Evolutionary conservation across 257 asterid species (phyloP).

Genomic region (Solanum corneliomulleri): DNA sequence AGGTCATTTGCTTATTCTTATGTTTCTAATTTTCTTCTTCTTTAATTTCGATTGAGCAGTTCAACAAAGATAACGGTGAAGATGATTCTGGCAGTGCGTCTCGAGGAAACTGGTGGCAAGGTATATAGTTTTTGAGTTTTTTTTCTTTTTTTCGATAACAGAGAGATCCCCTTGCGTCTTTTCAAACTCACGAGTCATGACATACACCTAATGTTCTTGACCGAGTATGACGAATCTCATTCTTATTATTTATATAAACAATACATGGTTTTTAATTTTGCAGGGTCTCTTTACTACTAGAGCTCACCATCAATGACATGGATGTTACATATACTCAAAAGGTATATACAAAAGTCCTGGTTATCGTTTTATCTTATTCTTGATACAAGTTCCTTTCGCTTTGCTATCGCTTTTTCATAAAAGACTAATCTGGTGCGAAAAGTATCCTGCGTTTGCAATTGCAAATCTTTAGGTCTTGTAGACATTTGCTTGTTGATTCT

Average conservation of each 20-base stretch:
- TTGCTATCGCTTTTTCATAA: neutral
- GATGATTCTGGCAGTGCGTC: constrained; percentile 67
- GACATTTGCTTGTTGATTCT: neutral
- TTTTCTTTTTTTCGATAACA: neutral
- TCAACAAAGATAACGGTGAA: constrained; percentile 45
- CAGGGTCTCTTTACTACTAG: constrained; percentile 72
- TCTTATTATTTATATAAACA: neutral
- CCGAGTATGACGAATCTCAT: neutral
- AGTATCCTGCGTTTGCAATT: neutral
- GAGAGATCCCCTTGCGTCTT: neutral
- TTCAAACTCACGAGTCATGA: neutral
- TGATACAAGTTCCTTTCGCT: neutral
- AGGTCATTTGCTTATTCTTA: neutral
- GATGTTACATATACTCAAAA: constrained; percentile 1
- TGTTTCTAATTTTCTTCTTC: neutral
- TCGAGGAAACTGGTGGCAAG: constrained; percentile 95
- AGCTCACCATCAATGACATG: constrained; percentile 10
- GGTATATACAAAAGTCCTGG: neutral
- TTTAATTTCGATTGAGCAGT: constrained; percentile 9
- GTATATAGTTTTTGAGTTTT: constrained; percentile 10
- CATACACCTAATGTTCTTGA: neutral
- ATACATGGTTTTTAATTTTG: neutral
- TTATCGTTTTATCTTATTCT: neutral
- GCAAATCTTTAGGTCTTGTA: neutral
- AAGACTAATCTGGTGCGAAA: neutral